Evolutionary conservation across 306 rosid species (phyloP).

Genomic region (Citrullus amarus): DNA sequence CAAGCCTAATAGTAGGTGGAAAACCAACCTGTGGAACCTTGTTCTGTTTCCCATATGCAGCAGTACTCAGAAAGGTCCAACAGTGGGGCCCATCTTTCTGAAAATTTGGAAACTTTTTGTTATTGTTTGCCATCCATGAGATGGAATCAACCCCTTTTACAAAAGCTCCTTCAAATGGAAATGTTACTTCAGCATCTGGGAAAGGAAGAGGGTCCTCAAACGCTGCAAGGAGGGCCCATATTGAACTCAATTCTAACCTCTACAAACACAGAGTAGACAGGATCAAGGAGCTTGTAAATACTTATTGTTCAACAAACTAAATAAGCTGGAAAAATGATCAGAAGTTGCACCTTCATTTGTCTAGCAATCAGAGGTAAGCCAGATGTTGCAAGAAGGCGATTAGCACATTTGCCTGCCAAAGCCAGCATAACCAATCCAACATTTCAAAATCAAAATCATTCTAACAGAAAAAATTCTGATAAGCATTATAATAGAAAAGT

Average conservation of each 20-base stretch:
- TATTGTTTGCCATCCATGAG: slow-evolving; percentile 93
- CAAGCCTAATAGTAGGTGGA: background rate
- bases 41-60: slow-evolving; percentile 68
- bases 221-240: slow-evolving; percentile 95
- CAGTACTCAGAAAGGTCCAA: slow-evolving; percentile 90
- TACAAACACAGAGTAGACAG: slow-evolving; percentile 14
- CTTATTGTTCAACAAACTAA: background rate
- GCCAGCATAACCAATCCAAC: slow-evolving; percentile 1
- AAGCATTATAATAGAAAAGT: background rate
- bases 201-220: slow-evolving; percentile 81
- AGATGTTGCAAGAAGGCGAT: slow-evolving; percentile 75
- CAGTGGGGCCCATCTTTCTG: slow-evolving; percentile 53
- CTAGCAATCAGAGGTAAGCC: slow-evolving; percentile 71
- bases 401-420: slow-evolving; percentile 80
- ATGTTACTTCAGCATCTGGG: slow-evolving; percentile 18
- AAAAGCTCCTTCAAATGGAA: slow-evolving; percentile 92
- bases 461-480: background rate
- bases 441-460: slow-evolving; percentile 5
- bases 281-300: background rate
- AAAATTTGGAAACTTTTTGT: slow-evolving; percentile 43
- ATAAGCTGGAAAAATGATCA: background rate
- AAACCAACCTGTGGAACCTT: slow-evolving; percentile 85
- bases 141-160: slow-evolving; percentile 75
- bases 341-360: slow-evolving; percentile 68
- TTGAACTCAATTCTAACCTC: slow-evolving; percentile 87